phyloP scores from a whole-genome alignment of 805 yeast species.

The Teunomyces kruisii region DNA sequence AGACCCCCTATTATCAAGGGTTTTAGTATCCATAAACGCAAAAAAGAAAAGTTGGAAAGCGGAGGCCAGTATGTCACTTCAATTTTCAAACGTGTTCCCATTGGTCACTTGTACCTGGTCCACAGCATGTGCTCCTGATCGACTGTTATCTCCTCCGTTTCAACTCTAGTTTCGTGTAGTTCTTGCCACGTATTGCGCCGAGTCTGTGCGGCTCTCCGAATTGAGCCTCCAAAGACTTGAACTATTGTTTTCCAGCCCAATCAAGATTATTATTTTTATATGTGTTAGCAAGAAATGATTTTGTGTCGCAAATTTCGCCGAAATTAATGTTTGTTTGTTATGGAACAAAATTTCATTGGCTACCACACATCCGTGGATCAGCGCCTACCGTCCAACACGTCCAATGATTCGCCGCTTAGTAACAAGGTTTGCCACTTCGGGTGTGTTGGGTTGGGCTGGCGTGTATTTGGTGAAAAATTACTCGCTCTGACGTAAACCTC shows the following conservation, averaged over 20 bases:
- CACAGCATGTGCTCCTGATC: too few species aligned
- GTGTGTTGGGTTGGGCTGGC: too few species aligned
- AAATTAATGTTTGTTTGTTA: slow-evolving; percentile 1
- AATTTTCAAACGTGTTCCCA: too few species aligned
- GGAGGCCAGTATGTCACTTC: too few species aligned
- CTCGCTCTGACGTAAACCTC: too few species aligned
- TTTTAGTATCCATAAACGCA: too few species aligned
- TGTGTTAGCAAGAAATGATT: neutral
- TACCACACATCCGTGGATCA: neutral
- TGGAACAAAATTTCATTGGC: neutral
- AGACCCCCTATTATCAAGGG: neutral
- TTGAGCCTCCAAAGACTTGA: neutral
- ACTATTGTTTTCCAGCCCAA: neutral
- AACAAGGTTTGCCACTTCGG: neutral
- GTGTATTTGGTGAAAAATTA: too few species aligned
- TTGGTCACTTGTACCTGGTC: too few species aligned
- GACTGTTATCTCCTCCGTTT: too few species aligned
- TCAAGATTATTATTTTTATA: neutral
- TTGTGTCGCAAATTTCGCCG: slow-evolving; percentile 9
- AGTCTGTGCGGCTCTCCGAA: neutral
- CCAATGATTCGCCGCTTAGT: neutral
- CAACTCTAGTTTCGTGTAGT: too few species aligned
- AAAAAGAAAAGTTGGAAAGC: too few species aligned
- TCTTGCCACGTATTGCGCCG: neutral
- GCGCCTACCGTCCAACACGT: neutral